Percentiles rank a stretch among this genome's conserved stretches.
These are phyloP conservation scores for Cystobasidium sp. DNA, from an alignment of 1,284 basidiomycete genomes.

Conservation along the genomic window DNA sequence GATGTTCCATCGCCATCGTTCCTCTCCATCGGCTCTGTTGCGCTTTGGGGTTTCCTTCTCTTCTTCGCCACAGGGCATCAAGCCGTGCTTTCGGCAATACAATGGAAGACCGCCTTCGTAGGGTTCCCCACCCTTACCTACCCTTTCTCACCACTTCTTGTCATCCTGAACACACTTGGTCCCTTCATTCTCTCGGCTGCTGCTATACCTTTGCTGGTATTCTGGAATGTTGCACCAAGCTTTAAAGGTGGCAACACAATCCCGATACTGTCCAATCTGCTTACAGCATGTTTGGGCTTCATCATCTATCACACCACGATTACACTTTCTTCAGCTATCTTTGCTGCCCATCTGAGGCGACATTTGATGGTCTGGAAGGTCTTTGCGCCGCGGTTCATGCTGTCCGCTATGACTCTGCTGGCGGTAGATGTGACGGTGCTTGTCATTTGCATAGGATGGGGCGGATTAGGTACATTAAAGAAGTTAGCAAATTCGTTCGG, in stretches of 20 bases:
- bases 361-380: constrained; percentile 99
- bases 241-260: constrained; percentile 48
- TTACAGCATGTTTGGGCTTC: constrained; percentile 66
- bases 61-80: constrained; percentile 95
- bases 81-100: constrained; percentile 82
- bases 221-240: constrained; percentile 83
- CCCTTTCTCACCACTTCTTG: constrained; percentile 76
- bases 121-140: constrained; percentile 72
- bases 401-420: constrained; percentile 63
- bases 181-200: constrained; percentile 69
- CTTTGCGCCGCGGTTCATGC: constrained; percentile 93
- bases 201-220: constrained; percentile 71
- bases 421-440: constrained; percentile 60
- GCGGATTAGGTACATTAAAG: constrained; percentile 24
- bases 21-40: constrained; percentile 71
- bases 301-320: constrained; percentile 72
- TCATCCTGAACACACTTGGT: constrained; percentile 79
- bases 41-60: constrained; percentile 72
- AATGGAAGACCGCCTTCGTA: constrained; percentile 92
- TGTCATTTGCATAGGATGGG: constrained; percentile 49
- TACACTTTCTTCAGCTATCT: constrained; percentile 71
- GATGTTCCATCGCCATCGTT: constrained; percentile 61
- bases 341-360: constrained; percentile 75
- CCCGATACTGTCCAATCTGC: constrained; percentile 57
- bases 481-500: constrained; percentile 45